Percentiles rank a stretch among this genome's conserved stretches.
phyloP scores from a whole-genome alignment of 176 grass and related monocot genomes.

The Musa acuminata region DNA sequence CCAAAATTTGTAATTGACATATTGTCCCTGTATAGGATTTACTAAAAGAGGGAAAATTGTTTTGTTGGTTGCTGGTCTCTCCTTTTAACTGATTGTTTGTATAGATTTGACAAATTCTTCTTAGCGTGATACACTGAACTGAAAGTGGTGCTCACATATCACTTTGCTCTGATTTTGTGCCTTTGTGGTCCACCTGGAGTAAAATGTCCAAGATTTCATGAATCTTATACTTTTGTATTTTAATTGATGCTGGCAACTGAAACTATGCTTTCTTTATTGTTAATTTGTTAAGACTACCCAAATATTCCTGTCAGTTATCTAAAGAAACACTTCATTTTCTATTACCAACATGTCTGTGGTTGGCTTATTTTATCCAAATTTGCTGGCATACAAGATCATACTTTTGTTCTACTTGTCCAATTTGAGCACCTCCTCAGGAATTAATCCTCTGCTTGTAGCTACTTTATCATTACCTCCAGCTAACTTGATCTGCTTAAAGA shows the following conservation, averaged over 20 bases:
- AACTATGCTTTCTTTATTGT: neutral
- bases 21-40: neutral
- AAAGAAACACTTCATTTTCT: neutral
- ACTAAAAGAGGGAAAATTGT: neutral
- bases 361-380: neutral
- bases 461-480: neutral
- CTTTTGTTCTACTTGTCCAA: neutral
- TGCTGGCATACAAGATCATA: neutral
- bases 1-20: neutral
- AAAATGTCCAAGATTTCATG: too few species aligned
- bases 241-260: too few species aligned
- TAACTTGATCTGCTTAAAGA: too few species aligned
- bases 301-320: too few species aligned
- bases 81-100: neutral
- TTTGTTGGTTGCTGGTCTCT: neutral
- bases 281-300: neutral
- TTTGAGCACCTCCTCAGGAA: neutral
- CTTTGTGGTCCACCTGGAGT: too few species aligned
- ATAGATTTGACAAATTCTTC: neutral
- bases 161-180: neutral
- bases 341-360: neutral
- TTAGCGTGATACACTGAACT: too few species aligned
- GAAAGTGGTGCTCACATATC: neutral
- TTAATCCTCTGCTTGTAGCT: neutral
- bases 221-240: too few species aligned